Conservation (phyloP, 257 asterid species). For the Solanum neorickii region DNA sequence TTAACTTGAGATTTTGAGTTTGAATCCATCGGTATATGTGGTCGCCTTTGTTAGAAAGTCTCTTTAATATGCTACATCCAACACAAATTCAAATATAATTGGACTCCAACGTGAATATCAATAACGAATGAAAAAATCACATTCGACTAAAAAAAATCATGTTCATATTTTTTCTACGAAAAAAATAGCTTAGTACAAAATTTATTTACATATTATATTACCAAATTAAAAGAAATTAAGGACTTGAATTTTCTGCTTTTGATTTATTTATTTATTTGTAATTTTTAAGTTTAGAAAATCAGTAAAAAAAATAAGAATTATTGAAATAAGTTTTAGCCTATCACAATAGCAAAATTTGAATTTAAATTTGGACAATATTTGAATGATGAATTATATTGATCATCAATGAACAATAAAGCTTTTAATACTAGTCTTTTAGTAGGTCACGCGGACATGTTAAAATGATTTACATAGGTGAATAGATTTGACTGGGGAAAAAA, state of each 20-base stretch:
- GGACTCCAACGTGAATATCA: neutral
- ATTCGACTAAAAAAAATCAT: neutral
- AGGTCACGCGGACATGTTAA: neutral
- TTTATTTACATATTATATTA: neutral
- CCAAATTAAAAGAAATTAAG: neutral
- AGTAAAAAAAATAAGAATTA: too few relatives aligned
- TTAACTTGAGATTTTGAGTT: too few relatives aligned
- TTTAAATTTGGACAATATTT: too few relatives aligned
- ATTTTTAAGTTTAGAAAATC: neutral
- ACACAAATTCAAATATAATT: too few relatives aligned
- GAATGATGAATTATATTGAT: neutral
- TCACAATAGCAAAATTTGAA: neutral
- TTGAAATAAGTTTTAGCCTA: neutral
- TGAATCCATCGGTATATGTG: neutral
- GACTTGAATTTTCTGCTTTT: neutral
- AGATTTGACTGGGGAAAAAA: neutral
- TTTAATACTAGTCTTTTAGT: too few relatives aligned
- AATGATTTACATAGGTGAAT: neutral
- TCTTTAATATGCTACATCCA: too few relatives aligned
- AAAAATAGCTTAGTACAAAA: neutral
- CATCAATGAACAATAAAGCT: neutral
- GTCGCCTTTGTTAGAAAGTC: too few relatives aligned
- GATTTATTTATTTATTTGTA: neutral
- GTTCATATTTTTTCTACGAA: too few relatives aligned
- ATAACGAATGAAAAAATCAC: neutral